Conservation (phyloP, 2,329 filamentous ascomycete species). For the Dactylellina cionopaga region DNA sequence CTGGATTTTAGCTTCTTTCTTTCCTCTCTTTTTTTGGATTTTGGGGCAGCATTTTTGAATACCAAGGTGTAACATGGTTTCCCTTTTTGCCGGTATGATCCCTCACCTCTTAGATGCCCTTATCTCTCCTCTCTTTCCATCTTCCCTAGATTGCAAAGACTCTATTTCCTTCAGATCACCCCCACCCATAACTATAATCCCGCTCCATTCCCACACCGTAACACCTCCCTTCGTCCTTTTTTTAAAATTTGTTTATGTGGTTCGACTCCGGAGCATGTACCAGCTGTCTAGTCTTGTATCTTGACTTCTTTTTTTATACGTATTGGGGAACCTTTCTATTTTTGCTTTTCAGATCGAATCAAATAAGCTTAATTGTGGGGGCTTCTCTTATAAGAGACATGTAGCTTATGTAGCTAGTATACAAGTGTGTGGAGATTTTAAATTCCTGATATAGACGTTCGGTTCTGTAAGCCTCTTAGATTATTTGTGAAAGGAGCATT, state of each 20-base stretch:
- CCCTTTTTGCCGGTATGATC: neutral
- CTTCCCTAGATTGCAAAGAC: neutral
- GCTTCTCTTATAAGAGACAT: too few species aligned
- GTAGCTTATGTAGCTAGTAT: too few species aligned
- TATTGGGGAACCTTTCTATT: neutral
- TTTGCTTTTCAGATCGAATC: neutral
- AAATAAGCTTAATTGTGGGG: too few species aligned
- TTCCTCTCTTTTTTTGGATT: constrained; percentile 26
- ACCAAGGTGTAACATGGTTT: constrained; percentile 46
- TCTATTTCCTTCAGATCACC: neutral
- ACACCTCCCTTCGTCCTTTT: neutral
- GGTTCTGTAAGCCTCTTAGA: too few species aligned
- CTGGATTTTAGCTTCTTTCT: constrained; percentile 24
- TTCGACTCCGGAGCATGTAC: constrained; percentile 2
- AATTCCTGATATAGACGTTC: too few species aligned
- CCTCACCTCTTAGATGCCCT: neutral
- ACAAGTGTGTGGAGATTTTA: too few species aligned
- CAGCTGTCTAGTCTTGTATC: neutral
- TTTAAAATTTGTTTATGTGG: neutral
- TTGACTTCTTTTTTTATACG: neutral
- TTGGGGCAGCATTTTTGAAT: constrained; percentile 37
- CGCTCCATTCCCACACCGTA: neutral
- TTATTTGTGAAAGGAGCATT: too few species aligned
- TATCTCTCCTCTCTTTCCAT: neutral
- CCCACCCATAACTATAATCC: neutral